Conservation (phyloP, 2,329 filamentous ascomycete genomes). For the Verticillium alfalfae region DNA sequence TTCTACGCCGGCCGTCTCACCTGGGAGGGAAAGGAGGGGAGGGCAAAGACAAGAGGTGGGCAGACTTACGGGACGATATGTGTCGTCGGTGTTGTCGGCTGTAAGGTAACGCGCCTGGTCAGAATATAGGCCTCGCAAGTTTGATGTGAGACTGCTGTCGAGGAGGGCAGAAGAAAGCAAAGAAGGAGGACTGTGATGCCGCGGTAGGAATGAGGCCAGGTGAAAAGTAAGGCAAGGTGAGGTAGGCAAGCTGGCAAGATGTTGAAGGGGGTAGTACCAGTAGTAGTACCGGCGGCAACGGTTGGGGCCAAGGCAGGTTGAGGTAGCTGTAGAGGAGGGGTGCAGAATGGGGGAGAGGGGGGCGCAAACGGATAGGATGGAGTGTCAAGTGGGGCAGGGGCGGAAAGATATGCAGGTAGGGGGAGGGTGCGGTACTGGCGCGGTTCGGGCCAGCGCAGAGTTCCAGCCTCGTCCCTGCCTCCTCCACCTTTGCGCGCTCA, state of each 20-base stretch:
- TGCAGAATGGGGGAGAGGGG: conserved; percentile 27
- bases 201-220: not conserved
- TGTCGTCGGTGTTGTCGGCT: conserved; percentile 59
- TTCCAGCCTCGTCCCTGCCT: not conserved
- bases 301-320: conserved; percentile 8
- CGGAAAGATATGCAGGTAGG: conserved; percentile 39
- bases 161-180: not conserved
- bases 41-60: not conserved
- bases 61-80: conserved; percentile 54
- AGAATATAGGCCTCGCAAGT: not conserved
- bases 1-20: not conserved
- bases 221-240: not conserved
- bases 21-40: not conserved
- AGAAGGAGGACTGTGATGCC: not conserved
- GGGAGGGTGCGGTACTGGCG: conserved; percentile 23
- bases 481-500: not conserved
- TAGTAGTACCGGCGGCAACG: conserved; percentile 9
- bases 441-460: conserved; percentile 13
- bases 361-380: conserved; percentile 23
- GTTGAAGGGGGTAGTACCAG: not conserved
- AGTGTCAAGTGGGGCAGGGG: conserved; percentile 36
- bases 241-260: not conserved
- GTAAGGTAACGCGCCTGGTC: conserved; percentile 12
- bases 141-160: not conserved
- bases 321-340: conserved; percentile 16